Percentiles rank a stretch among this genome's conserved stretches.
phyloP scores from a whole-genome alignment of 1,284 basidiomycete genomes.

The Cryptococcus sp. region DNA sequence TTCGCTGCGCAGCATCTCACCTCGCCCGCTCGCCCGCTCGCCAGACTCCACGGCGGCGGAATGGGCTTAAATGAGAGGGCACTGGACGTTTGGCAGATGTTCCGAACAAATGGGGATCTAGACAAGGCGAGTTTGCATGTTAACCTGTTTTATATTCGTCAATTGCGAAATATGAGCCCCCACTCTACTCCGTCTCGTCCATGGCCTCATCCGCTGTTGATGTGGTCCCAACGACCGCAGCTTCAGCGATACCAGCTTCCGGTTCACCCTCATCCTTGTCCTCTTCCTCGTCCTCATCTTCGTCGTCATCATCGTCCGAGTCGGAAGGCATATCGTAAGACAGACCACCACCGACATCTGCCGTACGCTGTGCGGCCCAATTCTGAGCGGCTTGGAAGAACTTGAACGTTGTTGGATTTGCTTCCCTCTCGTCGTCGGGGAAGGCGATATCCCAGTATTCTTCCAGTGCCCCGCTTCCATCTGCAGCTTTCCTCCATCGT shows the following conservation, averaged over 20 bases:
- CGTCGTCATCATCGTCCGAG: slow-evolving; percentile 36
- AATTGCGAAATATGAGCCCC: too few relatives aligned
- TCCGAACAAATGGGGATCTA: too few relatives aligned
- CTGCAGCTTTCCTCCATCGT: slow-evolving; percentile 72
- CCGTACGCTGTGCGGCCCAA: slow-evolving; percentile 56
- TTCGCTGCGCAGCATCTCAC: too few relatives aligned
- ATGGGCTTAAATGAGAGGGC: too few relatives aligned
- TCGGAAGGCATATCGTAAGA: slow-evolving; percentile 41
- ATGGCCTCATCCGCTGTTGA: slow-evolving; percentile 11
- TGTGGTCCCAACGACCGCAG: slow-evolving; percentile 11
- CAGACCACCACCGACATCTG: slow-evolving; percentile 18
- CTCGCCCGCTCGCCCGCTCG: too few relatives aligned
- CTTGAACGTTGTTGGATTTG: slow-evolving; percentile 87
- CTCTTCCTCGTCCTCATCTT: slow-evolving; percentile 26
- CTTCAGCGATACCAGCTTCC: slow-evolving; percentile 15
- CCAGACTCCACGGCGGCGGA: too few relatives aligned
- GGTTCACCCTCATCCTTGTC: slow-evolving; percentile 20
- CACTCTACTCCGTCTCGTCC: slow-evolving; percentile 11
- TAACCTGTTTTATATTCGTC: too few relatives aligned
- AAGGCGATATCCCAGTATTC: slow-evolving; percentile 91
- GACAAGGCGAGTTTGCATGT: too few relatives aligned
- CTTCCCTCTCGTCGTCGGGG: slow-evolving; percentile 87
- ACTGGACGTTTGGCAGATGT: too few relatives aligned
- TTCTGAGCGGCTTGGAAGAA: slow-evolving; percentile 89
- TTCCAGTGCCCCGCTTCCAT: slow-evolving; percentile 78